Evolutionary conservation across 2,329 filamentous ascomycete genomes (phyloP).

Genomic region (Pseudopyrenochaeta lycopersici): DNA sequence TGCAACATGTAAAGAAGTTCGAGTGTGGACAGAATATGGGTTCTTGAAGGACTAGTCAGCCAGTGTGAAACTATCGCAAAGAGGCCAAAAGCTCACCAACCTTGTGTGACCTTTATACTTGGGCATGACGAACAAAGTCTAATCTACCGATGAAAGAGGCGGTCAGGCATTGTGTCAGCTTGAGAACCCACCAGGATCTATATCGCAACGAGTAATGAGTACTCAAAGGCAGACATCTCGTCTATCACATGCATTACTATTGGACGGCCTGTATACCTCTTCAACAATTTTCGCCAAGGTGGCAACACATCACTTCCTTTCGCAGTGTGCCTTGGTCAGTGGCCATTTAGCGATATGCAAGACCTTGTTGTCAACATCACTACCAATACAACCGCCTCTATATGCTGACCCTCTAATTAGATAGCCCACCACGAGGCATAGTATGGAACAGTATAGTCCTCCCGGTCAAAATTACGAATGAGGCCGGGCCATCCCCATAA

Average conservation of each 20-base stretch:
- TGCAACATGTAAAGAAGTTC: neutral
- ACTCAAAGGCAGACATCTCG: neutral
- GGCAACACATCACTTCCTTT: slow-evolving; percentile 1
- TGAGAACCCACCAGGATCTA: neutral
- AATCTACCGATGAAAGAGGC: slow-evolving; percentile 1
- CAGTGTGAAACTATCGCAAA: neutral
- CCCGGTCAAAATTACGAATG: neutral
- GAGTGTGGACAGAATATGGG: neutral
- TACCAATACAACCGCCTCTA: neutral
- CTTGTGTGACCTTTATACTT: neutral
- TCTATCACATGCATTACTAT: neutral
- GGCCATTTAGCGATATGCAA: neutral
- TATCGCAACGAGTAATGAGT: slow-evolving; percentile 1
- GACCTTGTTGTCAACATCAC: neutral
- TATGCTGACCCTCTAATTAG: slow-evolving; percentile 11
- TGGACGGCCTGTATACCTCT: neutral
- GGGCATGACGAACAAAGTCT: neutral
- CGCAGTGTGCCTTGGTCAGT: neutral
- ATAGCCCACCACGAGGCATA: slow-evolving; percentile 2
- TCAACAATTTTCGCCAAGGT: neutral
- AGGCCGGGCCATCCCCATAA: slow-evolving; percentile 2
- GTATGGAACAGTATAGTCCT: slow-evolving; percentile 2
- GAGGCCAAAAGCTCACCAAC: neutral
- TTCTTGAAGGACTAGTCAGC: neutral
- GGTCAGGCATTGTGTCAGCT: neutral